These are phyloP conservation scores for Glycine tomentella DNA, from an alignment of 306 rosid genomes.

Conservation along the genomic window DNA sequence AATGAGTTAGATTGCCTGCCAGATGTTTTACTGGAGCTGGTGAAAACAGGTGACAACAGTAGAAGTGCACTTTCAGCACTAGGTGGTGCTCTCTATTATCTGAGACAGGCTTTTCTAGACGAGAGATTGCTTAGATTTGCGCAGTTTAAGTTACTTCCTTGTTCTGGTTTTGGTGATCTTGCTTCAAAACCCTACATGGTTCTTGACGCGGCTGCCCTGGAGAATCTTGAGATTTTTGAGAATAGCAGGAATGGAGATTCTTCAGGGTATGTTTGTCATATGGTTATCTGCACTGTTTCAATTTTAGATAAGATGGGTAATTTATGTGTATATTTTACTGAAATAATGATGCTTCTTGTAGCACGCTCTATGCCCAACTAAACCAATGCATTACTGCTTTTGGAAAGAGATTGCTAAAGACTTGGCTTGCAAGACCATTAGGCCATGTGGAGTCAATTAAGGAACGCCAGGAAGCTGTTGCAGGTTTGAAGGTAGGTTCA, in stretches of 20 bases:
- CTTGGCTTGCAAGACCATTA: slow-evolving; percentile 97
- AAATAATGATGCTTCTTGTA: slow-evolving; percentile 51
- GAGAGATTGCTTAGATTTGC: slow-evolving; percentile 85
- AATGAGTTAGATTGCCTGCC: slow-evolving; percentile 63
- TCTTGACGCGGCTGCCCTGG: slow-evolving; percentile 93
- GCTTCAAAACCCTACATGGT: slow-evolving; percentile 87
- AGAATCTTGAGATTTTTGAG: slow-evolving; percentile 96
- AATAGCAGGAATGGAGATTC: slow-evolving; percentile 89
- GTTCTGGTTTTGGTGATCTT: slow-evolving; percentile 64
- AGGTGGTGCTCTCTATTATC: slow-evolving; percentile 90
- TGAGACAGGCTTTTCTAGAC: slow-evolving; percentile 92
- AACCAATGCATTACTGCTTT: slow-evolving; percentile 93
- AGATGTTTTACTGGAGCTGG: slow-evolving; percentile 74
- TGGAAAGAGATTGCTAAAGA: slow-evolving; percentile 91
- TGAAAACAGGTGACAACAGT: slow-evolving; percentile 60
- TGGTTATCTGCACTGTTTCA: slow-evolving; percentile 19
- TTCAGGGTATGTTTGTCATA: slow-evolving; percentile 71
- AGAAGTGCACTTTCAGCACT: slow-evolving; percentile 92
- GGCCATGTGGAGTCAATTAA: slow-evolving; percentile 70
- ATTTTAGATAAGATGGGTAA: slow-evolving; percentile 3
- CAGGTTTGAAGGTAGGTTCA: slow-evolving; percentile 72
- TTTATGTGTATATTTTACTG: slow-evolving; percentile 45
- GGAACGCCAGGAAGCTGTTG: slow-evolving; percentile 88
- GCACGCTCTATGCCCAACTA: slow-evolving; percentile 86
- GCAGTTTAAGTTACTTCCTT: slow-evolving; percentile 84